These are phyloP conservation scores for Saturnispora ahearnii DNA, from an alignment of 805 yeast genomes.

Conservation along the genomic window DNA sequence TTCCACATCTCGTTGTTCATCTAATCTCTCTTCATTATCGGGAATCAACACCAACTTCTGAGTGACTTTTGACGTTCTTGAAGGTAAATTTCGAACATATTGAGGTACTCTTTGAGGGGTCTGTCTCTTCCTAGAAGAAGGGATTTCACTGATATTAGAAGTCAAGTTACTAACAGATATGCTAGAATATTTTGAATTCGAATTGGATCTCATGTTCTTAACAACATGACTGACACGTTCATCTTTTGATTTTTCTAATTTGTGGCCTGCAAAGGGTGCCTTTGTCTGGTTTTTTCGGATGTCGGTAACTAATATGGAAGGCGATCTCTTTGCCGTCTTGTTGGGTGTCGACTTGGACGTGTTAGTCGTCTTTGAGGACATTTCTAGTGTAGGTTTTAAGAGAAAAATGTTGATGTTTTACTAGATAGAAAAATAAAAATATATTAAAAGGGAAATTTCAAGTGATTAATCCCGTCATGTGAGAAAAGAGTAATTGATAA, in stretches of 20 bases:
- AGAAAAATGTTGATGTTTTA: too few relatives aligned
- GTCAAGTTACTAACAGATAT: conserved; percentile 76
- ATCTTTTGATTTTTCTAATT: conserved; percentile 19
- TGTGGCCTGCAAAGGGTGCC: conserved; percentile 76
- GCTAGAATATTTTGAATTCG: conserved; percentile 47
- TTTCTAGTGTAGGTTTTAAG: not conserved
- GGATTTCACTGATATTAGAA: conserved; percentile 76
- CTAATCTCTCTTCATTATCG: conserved; percentile 30
- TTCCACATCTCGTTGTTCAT: conserved; percentile 11
- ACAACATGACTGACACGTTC: conserved; percentile 6
- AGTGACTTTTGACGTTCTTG: conserved; percentile 77
- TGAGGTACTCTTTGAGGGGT: conserved; percentile 33
- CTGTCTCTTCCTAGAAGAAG: conserved; percentile 51
- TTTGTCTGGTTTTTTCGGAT: conserved; percentile 48
- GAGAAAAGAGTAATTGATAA: not conserved
- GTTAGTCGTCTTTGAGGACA: not conserved
- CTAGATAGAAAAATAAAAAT: not conserved
- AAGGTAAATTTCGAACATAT: conserved; percentile 46
- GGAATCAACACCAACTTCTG: conserved; percentile 86
- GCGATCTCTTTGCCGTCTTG: conserved; percentile 64
- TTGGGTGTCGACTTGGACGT: not conserved
- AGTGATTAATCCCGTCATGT: not conserved
- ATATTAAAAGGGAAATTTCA: not conserved
- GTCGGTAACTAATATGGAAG: conserved; percentile 90
- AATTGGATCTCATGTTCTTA: conserved; percentile 17